Evolutionary conservation across 179 eudicot genomes (phyloP), one percentile per base, ranked within the genome.

Genomic region (Actinidia chinensis): DNA sequence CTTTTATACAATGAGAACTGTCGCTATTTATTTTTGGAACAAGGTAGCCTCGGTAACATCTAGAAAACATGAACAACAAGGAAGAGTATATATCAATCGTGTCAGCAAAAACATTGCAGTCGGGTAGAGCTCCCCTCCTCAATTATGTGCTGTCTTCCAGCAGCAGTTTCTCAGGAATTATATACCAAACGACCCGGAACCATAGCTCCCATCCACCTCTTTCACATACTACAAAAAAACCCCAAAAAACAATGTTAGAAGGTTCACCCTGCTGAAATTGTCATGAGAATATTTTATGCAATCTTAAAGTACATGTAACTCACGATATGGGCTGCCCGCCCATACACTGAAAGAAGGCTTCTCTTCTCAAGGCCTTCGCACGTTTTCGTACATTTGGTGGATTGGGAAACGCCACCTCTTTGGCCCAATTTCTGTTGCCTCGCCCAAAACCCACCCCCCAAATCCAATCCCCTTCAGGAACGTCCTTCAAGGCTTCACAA

Each of bases 131-230:
- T 96, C 99, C 85, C 99, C 86, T 84, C 76, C 91, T 80, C 94
- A 87, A 77, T 96, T 94, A 90, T 96, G 99, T 5, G 94, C 79
- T 96, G 98, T 83, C 99, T 92, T 76, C 99, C 99, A 47, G 92
- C 87, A 83, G 89, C 87, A 69, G 98, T 96, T 87, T 96, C 99
- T 85, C 99, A 8, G 99, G 99, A 72, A 92, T 92, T 59, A 90
- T 85, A 77, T 94, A 96, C 99, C 99, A 96, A 78, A 88, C 92
- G 65, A 88, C 97, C 52, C 91, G 84, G 83, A 90, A 89, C 98
- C 98, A 92, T 84, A 96, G 67, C 82, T 89, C 54, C 98, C 97
- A 87, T 94, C 90, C 79, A 90, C 91, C 83, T 94, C 98, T 76
- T 90, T 96, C 99, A 92, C 76, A 93, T 83, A 71, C 99, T 95